Percentiles rank a stretch among this genome's conserved stretches.
Evolutionary conservation across 2,329 filamentous ascomycete species (phyloP).

Genomic region (Colletotrichum theobromicola): DNA sequence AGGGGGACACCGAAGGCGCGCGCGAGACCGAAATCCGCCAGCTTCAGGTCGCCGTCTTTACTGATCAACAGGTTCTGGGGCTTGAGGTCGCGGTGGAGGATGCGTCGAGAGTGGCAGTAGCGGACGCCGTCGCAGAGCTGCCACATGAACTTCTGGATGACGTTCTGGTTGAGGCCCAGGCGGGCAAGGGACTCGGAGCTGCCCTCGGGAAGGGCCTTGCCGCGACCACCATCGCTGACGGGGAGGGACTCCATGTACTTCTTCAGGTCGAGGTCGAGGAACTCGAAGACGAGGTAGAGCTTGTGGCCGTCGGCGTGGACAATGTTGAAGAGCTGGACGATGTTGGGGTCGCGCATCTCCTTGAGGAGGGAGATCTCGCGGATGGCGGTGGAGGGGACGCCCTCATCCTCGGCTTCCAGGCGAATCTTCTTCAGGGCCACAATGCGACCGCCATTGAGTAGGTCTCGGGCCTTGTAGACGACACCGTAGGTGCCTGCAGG

Average conservation of each 20-base stretch:
- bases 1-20: constrained; percentile 90
- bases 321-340: constrained; percentile 87
- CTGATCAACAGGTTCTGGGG: constrained; percentile 90
- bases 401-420: constrained; percentile 93
- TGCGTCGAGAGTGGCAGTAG: constrained; percentile 88
- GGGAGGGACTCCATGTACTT: constrained; percentile 96
- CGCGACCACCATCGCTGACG: constrained; percentile 81
- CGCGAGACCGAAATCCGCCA: constrained; percentile 89
- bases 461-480: constrained; percentile 91
- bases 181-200: constrained; percentile 66
- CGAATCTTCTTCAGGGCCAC: constrained; percentile 96
- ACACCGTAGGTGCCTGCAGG: constrained; percentile 86
- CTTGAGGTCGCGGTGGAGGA: constrained; percentile 88
- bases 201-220: constrained; percentile 83
- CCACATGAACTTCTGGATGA: constrained; percentile 93
- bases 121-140: constrained; percentile 84
- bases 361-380: constrained; percentile 94
- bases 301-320: constrained; percentile 95
- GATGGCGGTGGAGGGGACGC: constrained; percentile 90
- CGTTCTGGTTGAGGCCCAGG: constrained; percentile 76
- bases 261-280: constrained; percentile 89
- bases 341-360: constrained; percentile 92
- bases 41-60: constrained; percentile 84
- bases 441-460: constrained; percentile 81
- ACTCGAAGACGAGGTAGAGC: constrained; percentile 92